Evolutionary conservation across 345 rosid species (phyloP).

Genomic region (Ceriops decandra): DNA sequence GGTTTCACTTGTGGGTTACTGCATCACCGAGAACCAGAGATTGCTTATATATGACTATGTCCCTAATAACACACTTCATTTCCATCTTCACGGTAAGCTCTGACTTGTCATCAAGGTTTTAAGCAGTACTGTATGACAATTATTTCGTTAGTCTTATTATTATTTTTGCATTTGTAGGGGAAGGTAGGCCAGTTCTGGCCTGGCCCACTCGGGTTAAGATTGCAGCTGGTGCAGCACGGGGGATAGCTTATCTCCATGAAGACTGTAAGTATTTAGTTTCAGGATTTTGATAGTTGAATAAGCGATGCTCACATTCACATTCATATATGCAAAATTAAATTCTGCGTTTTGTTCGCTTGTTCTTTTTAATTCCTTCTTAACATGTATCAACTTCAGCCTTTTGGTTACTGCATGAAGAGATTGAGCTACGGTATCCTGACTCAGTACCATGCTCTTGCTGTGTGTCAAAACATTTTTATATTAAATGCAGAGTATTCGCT

Average conservation of each 20-base stretch:
- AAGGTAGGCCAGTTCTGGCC: slow-evolving; percentile 55
- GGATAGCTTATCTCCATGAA: slow-evolving; percentile 95
- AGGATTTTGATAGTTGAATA: not conserved
- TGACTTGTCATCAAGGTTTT: slow-evolving; percentile 16
- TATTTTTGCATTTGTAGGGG: slow-evolving; percentile 38
- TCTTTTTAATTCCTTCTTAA: not conserved
- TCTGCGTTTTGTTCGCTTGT: not conserved
- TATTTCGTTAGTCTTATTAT: slow-evolving; percentile 6
- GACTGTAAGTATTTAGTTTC: slow-evolving; percentile 58
- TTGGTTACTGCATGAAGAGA: no score
- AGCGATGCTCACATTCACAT: slow-evolving; percentile 1
- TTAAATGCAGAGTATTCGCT: no score
- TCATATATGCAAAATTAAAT: not conserved
- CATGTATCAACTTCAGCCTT: not conserved
- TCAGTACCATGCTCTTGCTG: no score
- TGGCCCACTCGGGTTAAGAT: slow-evolving; percentile 79
- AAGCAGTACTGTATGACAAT: slow-evolving; percentile 8
- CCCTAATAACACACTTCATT: slow-evolving; percentile 78
- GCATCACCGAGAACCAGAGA: slow-evolving; percentile 73
- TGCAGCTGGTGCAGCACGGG: slow-evolving; percentile 96
- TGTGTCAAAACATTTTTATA: no score
- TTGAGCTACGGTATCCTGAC: no score
- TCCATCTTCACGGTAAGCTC: slow-evolving; percentile 83
- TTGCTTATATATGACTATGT: slow-evolving; percentile 85
- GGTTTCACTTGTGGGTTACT: slow-evolving; percentile 92